These are phyloP conservation scores for Lycium ferocissimum DNA, from an alignment of 257 asterid genomes.

Conservation along the genomic window DNA sequence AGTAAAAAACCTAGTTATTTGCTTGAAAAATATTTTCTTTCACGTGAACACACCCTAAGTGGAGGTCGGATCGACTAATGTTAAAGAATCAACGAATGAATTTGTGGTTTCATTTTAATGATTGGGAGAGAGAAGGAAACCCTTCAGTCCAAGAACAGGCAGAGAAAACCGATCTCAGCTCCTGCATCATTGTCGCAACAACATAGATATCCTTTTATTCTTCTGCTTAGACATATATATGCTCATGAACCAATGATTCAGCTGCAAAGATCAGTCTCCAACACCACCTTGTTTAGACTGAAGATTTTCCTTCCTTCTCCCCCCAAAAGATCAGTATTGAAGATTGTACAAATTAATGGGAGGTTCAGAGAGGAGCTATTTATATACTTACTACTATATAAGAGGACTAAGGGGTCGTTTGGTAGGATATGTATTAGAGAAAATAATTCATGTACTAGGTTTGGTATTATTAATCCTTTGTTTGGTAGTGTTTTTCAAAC, in stretches of 20 bases:
- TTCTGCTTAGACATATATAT: conserved; percentile 1
- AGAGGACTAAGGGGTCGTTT: background rate
- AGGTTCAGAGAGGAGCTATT: background rate
- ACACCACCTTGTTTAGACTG: conserved; percentile 33
- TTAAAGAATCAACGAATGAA: too few species aligned
- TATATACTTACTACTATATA: too few species aligned
- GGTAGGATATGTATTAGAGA: too few species aligned
- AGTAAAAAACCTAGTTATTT: too few species aligned
- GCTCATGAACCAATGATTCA: conserved; percentile 45
- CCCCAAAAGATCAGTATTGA: background rate
- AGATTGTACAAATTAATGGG: background rate
- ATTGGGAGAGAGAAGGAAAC: conserved; percentile 35
- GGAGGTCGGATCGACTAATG: too few species aligned
- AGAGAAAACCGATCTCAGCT: conserved; percentile 32
- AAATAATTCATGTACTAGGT: too few species aligned
- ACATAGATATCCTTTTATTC: background rate
- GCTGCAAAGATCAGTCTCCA: conserved; percentile 39
- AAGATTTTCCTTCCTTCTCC: conserved; percentile 32
- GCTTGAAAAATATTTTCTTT: too few species aligned
- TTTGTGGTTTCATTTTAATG: too few species aligned
- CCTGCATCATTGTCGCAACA: conserved; percentile 39
- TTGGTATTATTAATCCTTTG: too few species aligned
- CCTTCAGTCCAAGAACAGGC: conserved; percentile 49
- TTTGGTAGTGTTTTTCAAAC: too few species aligned
- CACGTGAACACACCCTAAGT: too few species aligned